These are phyloP conservation scores for Boechera retrofracta DNA, from an alignment of 345 rosid genomes.

Conservation along the genomic window DNA sequence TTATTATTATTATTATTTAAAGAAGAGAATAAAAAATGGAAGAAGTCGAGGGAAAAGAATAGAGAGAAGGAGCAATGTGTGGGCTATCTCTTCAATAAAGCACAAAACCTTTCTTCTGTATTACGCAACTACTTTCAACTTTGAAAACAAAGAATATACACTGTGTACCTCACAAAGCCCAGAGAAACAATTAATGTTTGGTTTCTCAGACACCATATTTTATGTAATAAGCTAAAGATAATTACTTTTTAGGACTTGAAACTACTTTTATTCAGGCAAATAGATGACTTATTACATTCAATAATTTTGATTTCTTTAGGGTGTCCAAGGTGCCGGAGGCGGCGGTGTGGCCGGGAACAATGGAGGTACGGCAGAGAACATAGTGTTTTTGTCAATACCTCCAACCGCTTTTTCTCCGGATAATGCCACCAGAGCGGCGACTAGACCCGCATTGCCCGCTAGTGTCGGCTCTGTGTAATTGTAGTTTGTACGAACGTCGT, in stretches of 20 bases:
- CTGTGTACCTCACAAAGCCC: background rate
- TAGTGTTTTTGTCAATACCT: slow-evolving; percentile 81
- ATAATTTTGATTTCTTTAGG: slow-evolving; percentile 46
- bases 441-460: slow-evolving; percentile 90
- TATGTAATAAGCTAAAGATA: slow-evolving; percentile 8
- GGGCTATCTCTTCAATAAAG: slow-evolving; percentile 24
- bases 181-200: slow-evolving; percentile 15
- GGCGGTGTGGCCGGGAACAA: slow-evolving; percentile 85
- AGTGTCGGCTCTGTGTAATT: slow-evolving; percentile 94
- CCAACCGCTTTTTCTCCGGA: slow-evolving; percentile 58
- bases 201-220: slow-evolving; percentile 6
- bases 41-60: slow-evolving; percentile 37
- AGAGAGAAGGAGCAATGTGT: slow-evolving; percentile 29
- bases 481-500: slow-evolving; percentile 79
- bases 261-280: slow-evolving; percentile 21
- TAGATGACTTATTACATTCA: slow-evolving; percentile 27
- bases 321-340: slow-evolving; percentile 97
- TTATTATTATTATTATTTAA: slow-evolving; percentile 29
- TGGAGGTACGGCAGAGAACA: slow-evolving; percentile 84
- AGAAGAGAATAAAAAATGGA: slow-evolving; percentile 35
- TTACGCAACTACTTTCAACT: slow-evolving; percentile 19
- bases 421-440: slow-evolving; percentile 86
- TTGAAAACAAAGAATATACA: slow-evolving; percentile 12
- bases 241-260: background rate
- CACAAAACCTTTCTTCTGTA: slow-evolving; percentile 32